Evolutionary conservation across 768 basidiomycete genomes (phyloP).

Genomic region (Amanita phalloides): DNA sequence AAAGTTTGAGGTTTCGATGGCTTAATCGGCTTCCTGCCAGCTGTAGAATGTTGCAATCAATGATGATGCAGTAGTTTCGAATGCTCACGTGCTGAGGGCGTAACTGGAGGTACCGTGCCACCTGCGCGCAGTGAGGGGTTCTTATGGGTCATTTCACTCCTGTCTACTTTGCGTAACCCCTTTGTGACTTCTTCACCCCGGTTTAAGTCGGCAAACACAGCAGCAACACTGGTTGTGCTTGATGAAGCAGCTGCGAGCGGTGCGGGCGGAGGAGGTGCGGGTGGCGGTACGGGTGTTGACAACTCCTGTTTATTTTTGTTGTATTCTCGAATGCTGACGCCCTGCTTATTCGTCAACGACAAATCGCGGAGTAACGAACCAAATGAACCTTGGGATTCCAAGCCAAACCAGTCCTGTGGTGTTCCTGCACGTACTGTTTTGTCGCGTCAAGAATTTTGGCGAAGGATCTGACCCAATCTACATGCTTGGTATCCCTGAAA

Average conservation of each 20-base stretch:
- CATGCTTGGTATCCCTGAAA: slow-evolving; percentile 71
- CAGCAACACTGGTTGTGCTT: slow-evolving; percentile 49
- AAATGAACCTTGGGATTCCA: slow-evolving; percentile 77
- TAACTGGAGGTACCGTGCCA: slow-evolving; percentile 30
- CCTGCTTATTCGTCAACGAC: slow-evolving; percentile 37
- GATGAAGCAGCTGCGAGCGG: slow-evolving; percentile 23
- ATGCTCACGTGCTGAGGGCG: slow-evolving; percentile 18
- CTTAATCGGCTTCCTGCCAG: slow-evolving; percentile 56
- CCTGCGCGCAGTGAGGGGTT: slow-evolving; percentile 80
- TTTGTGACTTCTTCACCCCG: slow-evolving; percentile 85
- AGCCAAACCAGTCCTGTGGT: slow-evolving; percentile 73
- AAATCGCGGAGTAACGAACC: background rate
- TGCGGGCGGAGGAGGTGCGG: slow-evolving; percentile 48
- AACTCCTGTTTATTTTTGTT: slow-evolving; percentile 6
- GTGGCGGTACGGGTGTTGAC: slow-evolving; percentile 26
- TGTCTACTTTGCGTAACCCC: slow-evolving; percentile 86
- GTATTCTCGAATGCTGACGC: slow-evolving; percentile 40
- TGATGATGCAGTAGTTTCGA: background rate
- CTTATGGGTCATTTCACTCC: slow-evolving; percentile 98
- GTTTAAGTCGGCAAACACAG: slow-evolving; percentile 88
- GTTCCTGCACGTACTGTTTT: slow-evolving; percentile 74
- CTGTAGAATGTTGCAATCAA: slow-evolving; percentile 11
- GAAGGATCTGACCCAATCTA: slow-evolving; percentile 80
- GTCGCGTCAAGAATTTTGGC: slow-evolving; percentile 63
- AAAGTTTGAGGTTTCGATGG: slow-evolving; percentile 80